Percentiles rank a stretch among this genome's conserved stretches.
phyloP scores from a whole-genome alignment of 2,329 filamentous ascomycete species.

The Microdochium bolleyi region DNA sequence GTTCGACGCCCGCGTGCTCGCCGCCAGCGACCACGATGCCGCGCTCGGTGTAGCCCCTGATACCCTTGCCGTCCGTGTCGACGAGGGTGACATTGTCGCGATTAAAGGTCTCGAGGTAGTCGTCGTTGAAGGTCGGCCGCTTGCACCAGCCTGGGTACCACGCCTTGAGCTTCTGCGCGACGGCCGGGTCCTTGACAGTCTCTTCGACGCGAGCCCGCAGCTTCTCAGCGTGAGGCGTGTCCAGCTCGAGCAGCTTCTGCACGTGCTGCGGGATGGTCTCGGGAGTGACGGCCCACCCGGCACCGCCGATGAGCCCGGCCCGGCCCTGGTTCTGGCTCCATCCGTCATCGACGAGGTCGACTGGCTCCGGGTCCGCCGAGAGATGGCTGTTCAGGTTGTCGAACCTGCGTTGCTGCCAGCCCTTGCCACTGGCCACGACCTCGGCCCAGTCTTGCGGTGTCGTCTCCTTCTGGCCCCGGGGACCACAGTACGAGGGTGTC shows the following conservation, averaged over 20 bases:
- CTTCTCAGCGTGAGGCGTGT: conserved; percentile 24
- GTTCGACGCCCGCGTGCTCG: conserved; percentile 20
- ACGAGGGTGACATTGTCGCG: conserved; percentile 36
- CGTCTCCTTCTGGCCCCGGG: conserved; percentile 4
- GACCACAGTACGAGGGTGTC: conserved; percentile 22
- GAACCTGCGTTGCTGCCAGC: conserved; percentile 29
- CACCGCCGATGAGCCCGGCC: conserved; percentile 15
- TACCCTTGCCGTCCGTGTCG: conserved; percentile 36
- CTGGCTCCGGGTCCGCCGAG: conserved; percentile 14
- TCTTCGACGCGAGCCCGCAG: conserved; percentile 27
- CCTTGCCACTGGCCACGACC: conserved; percentile 7
- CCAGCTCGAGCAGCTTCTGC: conserved; percentile 5
- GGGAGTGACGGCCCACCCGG: conserved; percentile 9
- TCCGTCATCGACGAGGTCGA: conserved; percentile 27
- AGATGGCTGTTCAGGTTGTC: conserved; percentile 28
- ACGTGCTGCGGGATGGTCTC: conserved; percentile 10
- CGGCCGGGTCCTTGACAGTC: conserved; percentile 28
- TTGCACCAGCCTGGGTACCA: conserved; percentile 47
- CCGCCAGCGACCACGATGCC: conserved; percentile 30
- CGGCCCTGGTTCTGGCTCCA: conserved; percentile 22
- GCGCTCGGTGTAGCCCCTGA: conserved; percentile 25
- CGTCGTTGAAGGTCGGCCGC: conserved; percentile 41
- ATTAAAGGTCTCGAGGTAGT: conserved; percentile 41
- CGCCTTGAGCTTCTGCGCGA: conserved; percentile 28
- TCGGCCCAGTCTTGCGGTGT: background rate